Base-by-base conservation (phyloP, 352 stramenopile species). In the Globisporangium nagaii region DNA sequence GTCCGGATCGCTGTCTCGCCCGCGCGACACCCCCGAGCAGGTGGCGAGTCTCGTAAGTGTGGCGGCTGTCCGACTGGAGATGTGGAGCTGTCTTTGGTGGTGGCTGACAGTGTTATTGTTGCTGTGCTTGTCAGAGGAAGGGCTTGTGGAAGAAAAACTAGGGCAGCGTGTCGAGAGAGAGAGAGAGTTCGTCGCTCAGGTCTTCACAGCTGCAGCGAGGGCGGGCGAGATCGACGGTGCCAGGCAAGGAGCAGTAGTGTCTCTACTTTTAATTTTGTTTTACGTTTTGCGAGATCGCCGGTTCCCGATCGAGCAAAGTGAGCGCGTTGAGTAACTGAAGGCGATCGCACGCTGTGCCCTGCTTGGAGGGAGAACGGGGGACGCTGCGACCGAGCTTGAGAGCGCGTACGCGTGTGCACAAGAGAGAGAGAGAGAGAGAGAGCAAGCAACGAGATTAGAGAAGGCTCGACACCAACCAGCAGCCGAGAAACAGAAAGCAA, bases 61-160 rank as follows among this genome's bases (percentile, higher is more conserved):
- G 22, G 5, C 11, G 4, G 9, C 15, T 41, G 22, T 32, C 39
- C n/a, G n/a, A n/a, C n/a, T n/a, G n/a, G 36, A 17, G 24, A 17
- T 19, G 2, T 37, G 19, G 15, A 17, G 2, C 0, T 28, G 30
- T 24, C 19, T 13, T 0, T 11, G 3, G 3, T 25, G 22, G 35
- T 45, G n/a, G 56, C 42, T 35, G 4, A 6, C 8, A 8, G 15
- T 2, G 12, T 41, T 19, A 9, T 22, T 32, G 34, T 10, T 27
- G n/a, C n/a, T 34, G 20, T 25, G 17, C 32, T 44, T 2, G 27
- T 15, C 36, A 90, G 80, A 83, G 88, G 69, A 90, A 90, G 63
- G 79, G 79, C 48, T 83, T 90, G 66, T 88, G 80, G 80, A 88
- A 86, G 60, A 88, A 87, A 58, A 90, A 88, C 68, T 90, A 84